Evolutionary conservation across 2,329 filamentous ascomycete genomes (phyloP), one percentile per base, ranked within the genome.

Genomic region (Pseudocercospora fijiensis): DNA sequence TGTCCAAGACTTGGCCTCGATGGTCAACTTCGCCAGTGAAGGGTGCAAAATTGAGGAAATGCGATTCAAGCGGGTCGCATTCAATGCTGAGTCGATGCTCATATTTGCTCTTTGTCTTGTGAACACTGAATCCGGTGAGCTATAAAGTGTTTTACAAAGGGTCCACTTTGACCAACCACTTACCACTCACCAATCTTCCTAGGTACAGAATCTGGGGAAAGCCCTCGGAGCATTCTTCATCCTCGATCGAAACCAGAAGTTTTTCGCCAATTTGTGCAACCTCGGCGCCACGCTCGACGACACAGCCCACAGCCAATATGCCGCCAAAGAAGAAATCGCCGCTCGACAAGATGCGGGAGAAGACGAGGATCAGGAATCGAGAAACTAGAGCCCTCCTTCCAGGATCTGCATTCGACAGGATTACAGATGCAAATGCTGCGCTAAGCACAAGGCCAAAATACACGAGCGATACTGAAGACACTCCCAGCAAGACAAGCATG

Each of bases 261-360:
- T n/a, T 2, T 6, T 16, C 13, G 13, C 33, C 13, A n/a, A 16
- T 37, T 37, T 16, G 3, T n/a, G n/a, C 33, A 37, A n/a, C 16
- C 33, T 37, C n/a, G 4, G 33, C 33, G 10, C 13, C 33, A 37
- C 33, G 13, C 33, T 37, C 13, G 33, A n/a, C 13, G 3, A 37
- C 4, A 37, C 5, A 37, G 33, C 13, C 16, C 33, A 37, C 13
- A 11, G n/a, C 1, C 57, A 60, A 56, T 33, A 51, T 43, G 11
- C 24, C 37, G 13, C 53, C 58, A 7, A 60, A 41, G 26, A 60
- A 63, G 37, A 43, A 43, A n/a, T 60, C 61, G 18, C 26, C 57
- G 51, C 51, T 63, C 6, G 61, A 59, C 13, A 51, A 49, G 37
- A 63, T 63, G 24, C 47, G 57, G 6, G 61, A 51, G 11, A 57